Base-by-base conservation (phyloP, 805 yeast genomes). In the Monosporozyma solicola region DNA sequence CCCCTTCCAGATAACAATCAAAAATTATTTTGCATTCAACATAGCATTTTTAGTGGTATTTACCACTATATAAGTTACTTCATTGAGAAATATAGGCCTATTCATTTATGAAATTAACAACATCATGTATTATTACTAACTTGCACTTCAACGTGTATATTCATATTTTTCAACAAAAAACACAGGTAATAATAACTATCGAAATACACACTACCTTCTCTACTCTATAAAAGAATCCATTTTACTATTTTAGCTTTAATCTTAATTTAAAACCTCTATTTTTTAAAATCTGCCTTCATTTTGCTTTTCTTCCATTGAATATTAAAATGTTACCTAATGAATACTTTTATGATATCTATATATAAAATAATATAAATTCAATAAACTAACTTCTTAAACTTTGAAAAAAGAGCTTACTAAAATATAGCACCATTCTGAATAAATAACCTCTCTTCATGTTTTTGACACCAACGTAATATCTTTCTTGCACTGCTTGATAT, bases 401-500 rank as follows among this genome's bases (percentile, higher is more conserved):
- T 24, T 15, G 4, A 25, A 29, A 22, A 22, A 41, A 31, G 43
- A 32, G 37, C 22, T 27, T n/a, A 46, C 52, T 58, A 83, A 61
- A 81, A 85, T 0, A 78, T 74, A 0, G 86, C 87, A 1, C 94
- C 94, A n/a, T 82, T 83, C 24, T 81, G 79, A 10, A 85, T 80
- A 64, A 88, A 89, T 37, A 89, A 65, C 41, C 94, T 71, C 51
- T 80, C 81, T 56, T 85, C 85, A 58, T 87, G 79, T 56, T 76
- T 80, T 55, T 79, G 75, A 59, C 95, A 84, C 96, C 97, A 91
- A 49, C 75, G 74, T 8, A 86, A 81, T 13, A 89, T 80, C 22
- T 75, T 73, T 50, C 81, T 75, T 41, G 90, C 83, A 55, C 87
- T 81, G 22, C 72, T 72, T 54, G 90, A 68, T 0, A 77, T 74